phyloP scores from a whole-genome alignment of 148 eudicot genomes.

The Nyssa sinensis region DNA sequence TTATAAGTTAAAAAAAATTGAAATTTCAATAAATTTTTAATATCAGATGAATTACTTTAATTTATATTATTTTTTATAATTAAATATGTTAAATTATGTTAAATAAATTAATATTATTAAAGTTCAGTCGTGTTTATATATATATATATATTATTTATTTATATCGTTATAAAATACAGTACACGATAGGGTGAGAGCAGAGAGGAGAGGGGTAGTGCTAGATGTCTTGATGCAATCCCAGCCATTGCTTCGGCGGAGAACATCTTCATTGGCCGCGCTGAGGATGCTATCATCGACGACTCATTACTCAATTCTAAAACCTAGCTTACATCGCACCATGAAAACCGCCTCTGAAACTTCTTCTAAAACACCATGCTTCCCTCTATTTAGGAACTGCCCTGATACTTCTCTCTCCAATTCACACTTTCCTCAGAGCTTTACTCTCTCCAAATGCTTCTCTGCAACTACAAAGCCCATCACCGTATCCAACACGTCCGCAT shows the following conservation, averaged over 20 bases:
- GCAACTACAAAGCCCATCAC: slow-evolving; percentile 20
- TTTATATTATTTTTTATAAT: no score
- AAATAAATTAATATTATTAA: no score
- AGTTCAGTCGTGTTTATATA: background rate
- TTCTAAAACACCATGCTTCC: slow-evolving; percentile 17
- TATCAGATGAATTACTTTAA: no score
- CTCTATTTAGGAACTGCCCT: slow-evolving; percentile 25
- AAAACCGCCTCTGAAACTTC: slow-evolving; percentile 23
- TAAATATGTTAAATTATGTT: no score
- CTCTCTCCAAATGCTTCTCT: slow-evolving; percentile 26
- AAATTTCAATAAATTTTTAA: no score
- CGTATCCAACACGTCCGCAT: slow-evolving; percentile 4
- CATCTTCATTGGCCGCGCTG: slow-evolving; percentile 16
- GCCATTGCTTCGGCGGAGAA: slow-evolving; percentile 28
- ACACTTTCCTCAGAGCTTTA: slow-evolving; percentile 13
- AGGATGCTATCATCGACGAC: slow-evolving; percentile 26
- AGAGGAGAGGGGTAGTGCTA: no score
- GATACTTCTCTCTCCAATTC: slow-evolving; percentile 17
- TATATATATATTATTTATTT: no score
- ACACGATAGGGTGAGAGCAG: no score
- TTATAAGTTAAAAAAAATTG: no score
- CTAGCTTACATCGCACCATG: slow-evolving; percentile 28
- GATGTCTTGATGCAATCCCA: slow-evolving; percentile 39
- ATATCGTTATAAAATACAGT: background rate
- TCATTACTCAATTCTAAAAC: slow-evolving; percentile 9